These are phyloP conservation scores for Brassica rapa DNA, from an alignment of 345 rosid genomes.

Conservation along the genomic window DNA sequence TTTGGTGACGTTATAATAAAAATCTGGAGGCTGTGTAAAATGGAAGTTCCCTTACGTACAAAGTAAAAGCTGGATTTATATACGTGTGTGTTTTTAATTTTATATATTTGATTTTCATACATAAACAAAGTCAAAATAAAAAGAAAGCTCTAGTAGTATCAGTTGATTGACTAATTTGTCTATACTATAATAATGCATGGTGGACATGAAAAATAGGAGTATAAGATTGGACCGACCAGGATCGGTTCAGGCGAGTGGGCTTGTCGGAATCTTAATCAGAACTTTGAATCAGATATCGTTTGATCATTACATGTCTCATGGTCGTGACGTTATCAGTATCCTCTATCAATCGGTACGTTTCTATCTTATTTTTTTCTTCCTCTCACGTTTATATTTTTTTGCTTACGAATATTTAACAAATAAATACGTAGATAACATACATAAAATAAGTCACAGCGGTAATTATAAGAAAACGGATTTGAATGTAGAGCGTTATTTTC, in stretches of 20 bases:
- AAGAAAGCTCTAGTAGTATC: conserved; percentile 24
- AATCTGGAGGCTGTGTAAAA: conserved; percentile 19
- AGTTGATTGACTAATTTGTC: conserved; percentile 28
- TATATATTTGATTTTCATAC: not conserved
- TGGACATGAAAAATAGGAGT: conserved; percentile 19
- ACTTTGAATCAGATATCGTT: conserved; percentile 63
- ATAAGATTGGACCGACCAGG: conserved; percentile 39
- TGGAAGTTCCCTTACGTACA: conserved; percentile 31
- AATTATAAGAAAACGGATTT: not conserved
- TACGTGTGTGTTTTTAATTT: not conserved
- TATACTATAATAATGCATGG: conserved; percentile 23
- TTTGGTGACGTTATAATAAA: conserved; percentile 15
- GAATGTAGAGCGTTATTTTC: not conserved
- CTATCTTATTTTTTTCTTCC: not conserved
- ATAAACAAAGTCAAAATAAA: not conserved
- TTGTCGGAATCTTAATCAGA: conserved; percentile 46
- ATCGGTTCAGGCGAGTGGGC: conserved; percentile 40
- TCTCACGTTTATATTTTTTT: not conserved
- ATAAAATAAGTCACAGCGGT: not conserved
- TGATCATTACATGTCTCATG: conserved; percentile 58
- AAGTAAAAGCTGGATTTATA: conserved; percentile 4
- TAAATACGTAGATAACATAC: not conserved
- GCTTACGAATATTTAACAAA: not conserved
- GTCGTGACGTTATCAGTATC: conserved; percentile 53
- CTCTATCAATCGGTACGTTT: conserved; percentile 65